Evolutionary conservation across 805 yeast species (phyloP).

Genomic region (Candida chilensis): DNA sequence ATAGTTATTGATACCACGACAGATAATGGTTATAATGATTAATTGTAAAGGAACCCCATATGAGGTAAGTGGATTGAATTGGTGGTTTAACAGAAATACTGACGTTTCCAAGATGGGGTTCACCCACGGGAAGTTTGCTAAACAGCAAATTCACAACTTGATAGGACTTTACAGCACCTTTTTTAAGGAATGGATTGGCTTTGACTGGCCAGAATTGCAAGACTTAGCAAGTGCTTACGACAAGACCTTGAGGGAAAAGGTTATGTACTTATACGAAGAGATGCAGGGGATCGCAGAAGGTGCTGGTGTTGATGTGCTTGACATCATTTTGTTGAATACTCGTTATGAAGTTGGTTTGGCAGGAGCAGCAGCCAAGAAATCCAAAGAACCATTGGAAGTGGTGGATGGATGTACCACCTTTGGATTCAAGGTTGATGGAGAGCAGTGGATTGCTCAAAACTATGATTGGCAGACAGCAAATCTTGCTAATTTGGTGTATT

Average conservation of each 20-base stretch:
- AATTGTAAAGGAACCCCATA: constrained; percentile 6
- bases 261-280: constrained; percentile 4
- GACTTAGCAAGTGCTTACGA: constrained; percentile 2
- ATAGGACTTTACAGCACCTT: constrained; percentile 2
- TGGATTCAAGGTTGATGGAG: constrained; percentile 2
- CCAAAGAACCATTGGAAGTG: neutral
- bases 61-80: constrained; percentile 2
- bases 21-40: constrained; percentile 4
- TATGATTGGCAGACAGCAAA: constrained; percentile 5
- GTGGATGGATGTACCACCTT: constrained; percentile 5
- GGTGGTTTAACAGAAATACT: neutral
- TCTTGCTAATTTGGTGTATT: constrained; percentile 2
- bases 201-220: constrained; percentile 3
- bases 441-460: constrained; percentile 5
- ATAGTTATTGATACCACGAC: too few species aligned
- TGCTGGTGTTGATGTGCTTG: constrained; percentile 3
- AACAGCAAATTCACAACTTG: constrained; percentile 1
- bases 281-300: constrained; percentile 5
- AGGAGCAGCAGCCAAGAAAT: constrained; percentile 4
- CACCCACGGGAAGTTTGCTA: constrained; percentile 5
- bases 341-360: constrained; percentile 5
- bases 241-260: constrained; percentile 2
- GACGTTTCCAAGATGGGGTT: constrained; percentile 3
- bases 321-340: constrained; percentile 4
- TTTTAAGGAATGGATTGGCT: constrained; percentile 3